phyloP scores from a whole-genome alignment of 2,329 filamentous ascomycete genomes.

The Thermothelomyces thermophilus region DNA sequence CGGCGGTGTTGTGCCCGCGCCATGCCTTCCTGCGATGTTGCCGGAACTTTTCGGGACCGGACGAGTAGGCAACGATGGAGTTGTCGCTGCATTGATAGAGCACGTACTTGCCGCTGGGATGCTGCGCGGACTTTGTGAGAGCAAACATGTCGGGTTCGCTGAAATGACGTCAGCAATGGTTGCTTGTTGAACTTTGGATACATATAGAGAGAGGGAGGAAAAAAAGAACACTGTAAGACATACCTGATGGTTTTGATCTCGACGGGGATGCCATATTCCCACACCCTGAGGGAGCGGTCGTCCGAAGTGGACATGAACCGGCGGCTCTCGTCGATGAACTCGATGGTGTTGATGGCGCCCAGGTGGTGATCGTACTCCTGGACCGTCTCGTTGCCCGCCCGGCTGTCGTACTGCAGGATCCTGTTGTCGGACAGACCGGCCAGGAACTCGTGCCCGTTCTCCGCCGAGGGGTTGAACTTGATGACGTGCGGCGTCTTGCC shows the following conservation, averaged over 20 bases:
- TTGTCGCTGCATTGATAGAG: conserved; percentile 93
- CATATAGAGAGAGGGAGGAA: too few relatives aligned
- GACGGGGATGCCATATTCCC: conserved; percentile 98
- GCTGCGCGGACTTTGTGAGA: conserved; percentile 75
- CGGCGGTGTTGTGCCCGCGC: conserved; percentile 91
- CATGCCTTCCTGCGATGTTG: conserved; percentile 98
- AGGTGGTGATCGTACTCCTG: conserved; percentile 99
- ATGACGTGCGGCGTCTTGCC: conserved; percentile 94
- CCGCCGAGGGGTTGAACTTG: conserved; percentile 77
- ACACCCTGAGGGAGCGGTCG: conserved; percentile 90
- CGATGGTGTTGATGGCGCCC: conserved; percentile 95
- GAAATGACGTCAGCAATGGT: conserved; percentile 3
- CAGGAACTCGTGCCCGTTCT: conserved; percentile 80
- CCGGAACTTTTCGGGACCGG: conserved; percentile 81
- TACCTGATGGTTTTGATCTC: conserved; percentile 65
- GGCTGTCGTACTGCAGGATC: conserved; percentile 92
- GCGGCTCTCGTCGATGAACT: conserved; percentile 88
- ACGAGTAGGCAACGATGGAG: conserved; percentile 91
- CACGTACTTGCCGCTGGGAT: conserved; percentile 89
- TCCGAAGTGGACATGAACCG: conserved; percentile 98
- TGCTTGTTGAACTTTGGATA: background rate
- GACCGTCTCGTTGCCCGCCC: conserved; percentile 68
- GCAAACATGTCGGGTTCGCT: conserved; percentile 98
- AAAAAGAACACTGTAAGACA: too few relatives aligned
- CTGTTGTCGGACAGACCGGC: conserved; percentile 99